phyloP scores from a whole-genome alignment of 495 filamentous ascomycete genomes.

The Pseudevernia furfuracea region DNA sequence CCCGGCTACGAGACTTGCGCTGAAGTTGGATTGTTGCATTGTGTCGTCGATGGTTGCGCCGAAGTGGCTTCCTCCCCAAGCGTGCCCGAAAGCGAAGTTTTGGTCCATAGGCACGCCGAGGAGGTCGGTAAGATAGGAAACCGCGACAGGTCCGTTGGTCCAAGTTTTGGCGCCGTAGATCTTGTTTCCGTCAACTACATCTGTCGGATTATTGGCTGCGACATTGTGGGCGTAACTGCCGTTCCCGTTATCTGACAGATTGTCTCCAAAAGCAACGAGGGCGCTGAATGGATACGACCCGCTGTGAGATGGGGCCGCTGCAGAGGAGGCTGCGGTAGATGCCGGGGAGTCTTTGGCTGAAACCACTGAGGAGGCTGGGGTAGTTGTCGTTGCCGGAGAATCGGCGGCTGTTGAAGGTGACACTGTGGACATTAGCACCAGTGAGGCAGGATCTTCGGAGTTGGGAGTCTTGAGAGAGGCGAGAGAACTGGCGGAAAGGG shows the following conservation, averaged over 20 bases:
- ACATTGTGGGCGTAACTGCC: background rate
- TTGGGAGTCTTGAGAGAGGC: background rate
- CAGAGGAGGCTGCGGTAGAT: background rate
- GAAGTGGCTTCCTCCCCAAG: background rate
- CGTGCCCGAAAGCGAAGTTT: background rate
- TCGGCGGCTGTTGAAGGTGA: background rate
- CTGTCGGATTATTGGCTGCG: background rate
- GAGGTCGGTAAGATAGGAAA: background rate
- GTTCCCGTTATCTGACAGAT: background rate
- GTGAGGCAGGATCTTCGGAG: background rate
- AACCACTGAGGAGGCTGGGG: background rate
- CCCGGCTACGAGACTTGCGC: background rate
- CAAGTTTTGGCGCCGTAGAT: background rate
- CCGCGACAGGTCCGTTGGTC: background rate
- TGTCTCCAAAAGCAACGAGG: background rate
- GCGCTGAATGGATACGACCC: background rate
- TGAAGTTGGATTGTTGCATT: slow-evolving; percentile 8
- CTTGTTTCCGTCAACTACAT: background rate
- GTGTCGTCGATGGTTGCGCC: slow-evolving; percentile 12
- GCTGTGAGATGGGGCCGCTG: background rate
- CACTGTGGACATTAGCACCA: too few species aligned
- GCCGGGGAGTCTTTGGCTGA: background rate
- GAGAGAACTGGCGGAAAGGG: background rate
- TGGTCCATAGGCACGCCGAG: background rate
- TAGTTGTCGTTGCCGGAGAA: background rate